phyloP scores from a whole-genome alignment of 805 yeast genomes.

The Ogataea siamensis region DNA sequence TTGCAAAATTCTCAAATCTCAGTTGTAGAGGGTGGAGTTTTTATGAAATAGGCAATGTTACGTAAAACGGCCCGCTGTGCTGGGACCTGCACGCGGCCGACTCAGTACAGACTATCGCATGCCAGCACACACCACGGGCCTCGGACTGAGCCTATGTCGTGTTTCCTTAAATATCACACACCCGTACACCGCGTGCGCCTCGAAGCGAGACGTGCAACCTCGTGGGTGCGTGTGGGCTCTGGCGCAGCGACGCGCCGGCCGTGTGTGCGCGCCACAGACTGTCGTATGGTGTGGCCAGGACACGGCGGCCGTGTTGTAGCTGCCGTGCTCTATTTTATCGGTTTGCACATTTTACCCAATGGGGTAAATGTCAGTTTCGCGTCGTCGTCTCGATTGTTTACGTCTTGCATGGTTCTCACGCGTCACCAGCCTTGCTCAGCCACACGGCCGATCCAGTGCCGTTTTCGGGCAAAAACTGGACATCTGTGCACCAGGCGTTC shows the following conservation, averaged over 20 bases:
- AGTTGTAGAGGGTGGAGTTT: conserved; percentile 3
- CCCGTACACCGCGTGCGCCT: conserved; percentile 2
- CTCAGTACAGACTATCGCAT: too few species aligned
- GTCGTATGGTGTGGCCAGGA: too few species aligned
- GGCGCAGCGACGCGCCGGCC: too few species aligned
- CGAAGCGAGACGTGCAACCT: too few species aligned
- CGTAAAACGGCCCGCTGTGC: too few species aligned
- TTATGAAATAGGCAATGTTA: background rate
- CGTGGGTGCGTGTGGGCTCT: too few species aligned
- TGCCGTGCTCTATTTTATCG: background rate
- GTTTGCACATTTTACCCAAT: conserved; percentile 5
- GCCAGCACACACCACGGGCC: background rate
- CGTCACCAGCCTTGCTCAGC: conserved; percentile 5
- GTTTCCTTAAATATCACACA: background rate
- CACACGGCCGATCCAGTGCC: background rate
- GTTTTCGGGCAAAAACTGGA: too few species aligned
- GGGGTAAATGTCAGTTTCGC: conserved; percentile 9
- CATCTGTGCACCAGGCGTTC: conserved; percentile 4
- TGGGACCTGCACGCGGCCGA: too few species aligned
- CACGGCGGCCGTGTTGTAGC: too few species aligned
- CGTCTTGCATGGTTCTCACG: conserved; percentile 9
- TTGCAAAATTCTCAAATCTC: conserved; percentile 11
- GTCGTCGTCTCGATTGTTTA: conserved; percentile 12
- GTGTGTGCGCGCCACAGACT: too few species aligned
- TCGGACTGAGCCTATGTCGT: background rate